Conservation (phyloP, 441 rosid species). For the Francoa sonchifolia region DNA sequence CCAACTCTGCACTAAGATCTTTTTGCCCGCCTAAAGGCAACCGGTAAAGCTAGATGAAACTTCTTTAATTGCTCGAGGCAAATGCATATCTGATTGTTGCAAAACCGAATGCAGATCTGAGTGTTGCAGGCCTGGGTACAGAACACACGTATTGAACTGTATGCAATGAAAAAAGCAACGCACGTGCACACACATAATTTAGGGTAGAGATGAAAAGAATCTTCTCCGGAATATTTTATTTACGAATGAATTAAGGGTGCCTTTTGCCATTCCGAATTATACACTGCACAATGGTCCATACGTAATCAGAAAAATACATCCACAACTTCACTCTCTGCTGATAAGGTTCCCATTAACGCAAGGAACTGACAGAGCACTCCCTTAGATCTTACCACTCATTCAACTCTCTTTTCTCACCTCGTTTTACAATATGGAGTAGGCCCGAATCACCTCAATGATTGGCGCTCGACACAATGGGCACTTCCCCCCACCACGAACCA, state of each 20-base stretch:
- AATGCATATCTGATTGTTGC: no score
- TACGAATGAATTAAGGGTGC: slow-evolving; percentile 27
- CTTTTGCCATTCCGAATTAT: slow-evolving; percentile 34
- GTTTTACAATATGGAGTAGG: slow-evolving; percentile 79
- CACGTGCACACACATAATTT: no score
- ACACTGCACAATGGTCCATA: slow-evolving; percentile 19
- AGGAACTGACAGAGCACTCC: slow-evolving; percentile 6
- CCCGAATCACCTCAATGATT: slow-evolving; percentile 80
- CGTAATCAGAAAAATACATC: slow-evolving; percentile 28
- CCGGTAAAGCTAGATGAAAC: no score
- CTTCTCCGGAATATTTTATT: slow-evolving; percentile 18
- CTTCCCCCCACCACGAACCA: slow-evolving; percentile 73
- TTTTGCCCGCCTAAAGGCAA: no score
- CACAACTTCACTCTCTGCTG: slow-evolving; percentile 11
- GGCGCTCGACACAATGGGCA: slow-evolving; percentile 97
- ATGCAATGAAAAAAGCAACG: no score
- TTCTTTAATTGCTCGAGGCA: no score
- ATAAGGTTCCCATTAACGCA: slow-evolving; percentile 5
- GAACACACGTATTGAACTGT: no score
- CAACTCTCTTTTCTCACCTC: slow-evolving; percentile 7
- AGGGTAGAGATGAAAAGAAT: slow-evolving; percentile 2
- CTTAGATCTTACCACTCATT: slow-evolving; percentile 10
- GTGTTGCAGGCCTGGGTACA: no score
- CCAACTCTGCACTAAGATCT: no score
- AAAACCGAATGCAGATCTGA: no score